A percentile compares a stretch with the other conserved stretches of the same genome.
Conservation (phyloP, 495 filamentous ascomycete genomes). For the Penicillium verhagenii region DNA sequence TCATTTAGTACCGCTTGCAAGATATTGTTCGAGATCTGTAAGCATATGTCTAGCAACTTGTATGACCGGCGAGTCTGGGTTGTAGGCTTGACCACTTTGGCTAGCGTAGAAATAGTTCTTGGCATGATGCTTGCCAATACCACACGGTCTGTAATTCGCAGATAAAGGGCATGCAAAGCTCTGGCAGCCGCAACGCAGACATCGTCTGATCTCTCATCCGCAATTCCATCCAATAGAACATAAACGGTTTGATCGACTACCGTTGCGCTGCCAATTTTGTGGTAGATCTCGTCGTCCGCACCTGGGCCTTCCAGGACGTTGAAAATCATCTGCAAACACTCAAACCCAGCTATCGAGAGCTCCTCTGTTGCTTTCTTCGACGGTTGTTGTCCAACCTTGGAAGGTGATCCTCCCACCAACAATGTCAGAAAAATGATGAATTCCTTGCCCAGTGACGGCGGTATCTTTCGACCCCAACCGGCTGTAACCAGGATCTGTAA, state of each 20-base stretch:
- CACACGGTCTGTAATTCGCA: slow-evolving; percentile 63
- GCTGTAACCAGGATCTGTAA: slow-evolving; percentile 67
- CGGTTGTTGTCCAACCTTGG: slow-evolving; percentile 32
- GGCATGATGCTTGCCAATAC: slow-evolving; percentile 82
- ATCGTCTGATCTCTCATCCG: slow-evolving; percentile 55
- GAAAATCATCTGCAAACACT: slow-evolving; percentile 56
- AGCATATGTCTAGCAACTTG: slow-evolving; percentile 58
- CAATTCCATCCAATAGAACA: slow-evolving; percentile 69
- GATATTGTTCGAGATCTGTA: slow-evolving; percentile 59
- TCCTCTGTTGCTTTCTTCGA: slow-evolving; percentile 60
- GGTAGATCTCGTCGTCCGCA: slow-evolving; percentile 57
- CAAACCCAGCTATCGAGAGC: slow-evolving; percentile 58
- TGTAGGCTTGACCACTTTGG: slow-evolving; percentile 68
- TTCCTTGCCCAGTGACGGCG: slow-evolving; percentile 72
- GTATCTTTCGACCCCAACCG: slow-evolving; percentile 72
- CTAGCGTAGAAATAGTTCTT: slow-evolving; percentile 79
- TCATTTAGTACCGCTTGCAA: slow-evolving; percentile 68
- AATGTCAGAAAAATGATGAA: slow-evolving; percentile 83
- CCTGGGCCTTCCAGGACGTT: slow-evolving; percentile 39
- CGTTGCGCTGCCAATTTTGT: slow-evolving; percentile 54
- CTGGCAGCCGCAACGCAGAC: slow-evolving; percentile 66
- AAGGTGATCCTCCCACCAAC: slow-evolving; percentile 68
- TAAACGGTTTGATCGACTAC: slow-evolving; percentile 83
- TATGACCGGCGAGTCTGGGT: slow-evolving; percentile 62
- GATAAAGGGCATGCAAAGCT: slow-evolving; percentile 62